These are phyloP conservation scores for Parvularia atlantis DNA, from an alignment of 78 protist genomes.

Conservation along the genomic window DNA sequence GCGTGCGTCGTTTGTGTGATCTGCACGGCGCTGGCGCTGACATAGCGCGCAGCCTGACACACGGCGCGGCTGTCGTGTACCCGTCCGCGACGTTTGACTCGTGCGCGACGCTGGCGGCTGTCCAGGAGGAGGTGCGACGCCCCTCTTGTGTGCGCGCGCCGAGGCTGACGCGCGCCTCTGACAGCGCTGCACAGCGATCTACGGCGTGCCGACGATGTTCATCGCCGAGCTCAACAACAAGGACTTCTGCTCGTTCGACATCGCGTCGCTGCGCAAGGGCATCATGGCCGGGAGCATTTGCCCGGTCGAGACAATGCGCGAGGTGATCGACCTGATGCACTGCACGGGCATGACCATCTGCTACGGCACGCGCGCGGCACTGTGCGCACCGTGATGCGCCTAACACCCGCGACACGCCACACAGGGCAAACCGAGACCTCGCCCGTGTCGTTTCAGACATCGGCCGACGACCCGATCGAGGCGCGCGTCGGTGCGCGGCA, in stretches of 20 bases:
- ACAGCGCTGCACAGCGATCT: constrained; percentile 48
- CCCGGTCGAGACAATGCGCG: constrained; percentile 47
- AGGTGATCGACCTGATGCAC: constrained; percentile 22
- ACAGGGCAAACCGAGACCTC: constrained; percentile 71
- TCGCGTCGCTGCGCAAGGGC: constrained; percentile 46
- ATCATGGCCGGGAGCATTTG: constrained; percentile 63
- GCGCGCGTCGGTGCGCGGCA: not conserved
- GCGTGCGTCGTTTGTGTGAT: no score
- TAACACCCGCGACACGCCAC: no score
- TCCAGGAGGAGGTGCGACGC: constrained; percentile 21
- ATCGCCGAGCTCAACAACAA: constrained; percentile 27
- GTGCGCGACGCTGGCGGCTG: constrained; percentile 18
- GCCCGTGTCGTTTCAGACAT: constrained; percentile 51
- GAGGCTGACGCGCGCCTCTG: no score
- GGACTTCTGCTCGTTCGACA: constrained; percentile 6
- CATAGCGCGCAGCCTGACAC: no score
- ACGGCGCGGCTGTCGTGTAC: constrained; percentile 24
- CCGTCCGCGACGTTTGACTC: constrained; percentile 44
- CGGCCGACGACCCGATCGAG: not conserved
- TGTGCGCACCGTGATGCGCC: no score
- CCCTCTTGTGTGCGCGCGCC: no score
- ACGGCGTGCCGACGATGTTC: constrained; percentile 73
- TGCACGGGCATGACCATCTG: constrained; percentile 35
- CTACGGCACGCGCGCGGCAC: constrained; percentile 75
- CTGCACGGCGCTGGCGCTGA: no score